Percentiles rank a stretch among this genome's conserved stretches.
These are phyloP conservation scores for Steccherinum ochraceum DNA, from an alignment of 768 basidiomycete species.

Conservation along the genomic window DNA sequence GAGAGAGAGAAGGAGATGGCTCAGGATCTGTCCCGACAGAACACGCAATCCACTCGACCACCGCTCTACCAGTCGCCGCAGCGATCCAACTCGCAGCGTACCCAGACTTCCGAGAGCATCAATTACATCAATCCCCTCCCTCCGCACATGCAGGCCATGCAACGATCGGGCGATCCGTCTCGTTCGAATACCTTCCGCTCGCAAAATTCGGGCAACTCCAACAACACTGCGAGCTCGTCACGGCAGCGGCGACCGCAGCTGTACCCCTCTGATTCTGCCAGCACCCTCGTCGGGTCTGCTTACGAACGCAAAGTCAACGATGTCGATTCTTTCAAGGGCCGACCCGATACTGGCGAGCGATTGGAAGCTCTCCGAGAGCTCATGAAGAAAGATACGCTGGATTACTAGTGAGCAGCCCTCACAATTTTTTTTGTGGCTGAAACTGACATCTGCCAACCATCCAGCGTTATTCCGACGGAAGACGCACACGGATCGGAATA, in stretches of 20 bases:
- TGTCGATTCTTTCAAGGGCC: slow-evolving; percentile 44
- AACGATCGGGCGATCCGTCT: slow-evolving; percentile 1
- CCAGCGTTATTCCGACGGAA: slow-evolving; percentile 68
- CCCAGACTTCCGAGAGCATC: background rate
- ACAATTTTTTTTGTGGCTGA: background rate
- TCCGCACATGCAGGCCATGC: background rate
- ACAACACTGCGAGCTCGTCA: slow-evolving; percentile 1
- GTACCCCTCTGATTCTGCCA: slow-evolving; percentile 57
- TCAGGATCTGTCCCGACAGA: slow-evolving; percentile 27
- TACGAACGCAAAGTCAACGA: slow-evolving; percentile 66
- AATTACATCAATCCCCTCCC: slow-evolving; percentile 9
- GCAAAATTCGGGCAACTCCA: background rate
- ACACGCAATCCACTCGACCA: slow-evolving; percentile 16
- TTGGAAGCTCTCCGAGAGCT: slow-evolving; percentile 56
- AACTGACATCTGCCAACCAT: background rate
- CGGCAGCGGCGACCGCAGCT: slow-evolving; percentile 28
- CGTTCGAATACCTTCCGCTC: slow-evolving; percentile 12
- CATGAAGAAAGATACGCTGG: slow-evolving; percentile 62
- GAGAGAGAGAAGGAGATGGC: slow-evolving; percentile 26
- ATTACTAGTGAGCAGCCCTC: slow-evolving; percentile 60
- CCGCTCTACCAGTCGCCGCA: slow-evolving; percentile 17
- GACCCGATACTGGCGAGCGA: slow-evolving; percentile 51
- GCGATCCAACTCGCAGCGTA: background rate
- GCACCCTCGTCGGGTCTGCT: slow-evolving; percentile 72
- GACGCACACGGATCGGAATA: slow-evolving; percentile 85